Evolutionary conservation across 139 green algal species (phyloP).

Genomic region (Chlorella ohadii): DNA sequence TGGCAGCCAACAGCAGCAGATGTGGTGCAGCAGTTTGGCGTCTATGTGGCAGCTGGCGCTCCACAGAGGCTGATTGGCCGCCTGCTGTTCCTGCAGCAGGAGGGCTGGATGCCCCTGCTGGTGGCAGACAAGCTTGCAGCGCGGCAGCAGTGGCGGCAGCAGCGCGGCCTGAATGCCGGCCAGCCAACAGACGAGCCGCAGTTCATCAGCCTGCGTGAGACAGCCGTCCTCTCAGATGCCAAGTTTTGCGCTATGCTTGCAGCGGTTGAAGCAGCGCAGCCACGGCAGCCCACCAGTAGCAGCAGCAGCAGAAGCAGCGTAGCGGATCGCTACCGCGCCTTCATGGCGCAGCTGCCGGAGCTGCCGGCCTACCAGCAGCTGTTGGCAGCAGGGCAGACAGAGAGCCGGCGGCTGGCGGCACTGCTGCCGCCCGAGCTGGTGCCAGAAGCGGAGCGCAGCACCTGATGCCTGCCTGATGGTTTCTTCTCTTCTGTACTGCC

Average conservation of each 20-base stretch:
- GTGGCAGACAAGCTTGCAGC: background rate
- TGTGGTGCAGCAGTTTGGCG: background rate
- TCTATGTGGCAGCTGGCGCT: background rate
- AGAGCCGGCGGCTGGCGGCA: background rate
- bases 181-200: background rate
- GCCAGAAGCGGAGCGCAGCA: background rate
- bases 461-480: too few species aligned
- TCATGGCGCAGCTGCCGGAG: background rate
- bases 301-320: too few species aligned
- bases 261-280: background rate
- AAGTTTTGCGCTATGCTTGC: conserved; percentile 4
- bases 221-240: background rate
- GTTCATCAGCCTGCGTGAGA: background rate
- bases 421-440: background rate
- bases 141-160: conserved; percentile 1
- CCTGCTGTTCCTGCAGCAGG: conserved; percentile 3
- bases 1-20: background rate
- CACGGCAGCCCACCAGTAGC: background rate
- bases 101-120: background rate
- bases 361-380: background rate
- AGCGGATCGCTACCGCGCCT: background rate
- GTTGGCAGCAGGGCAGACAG: background rate
- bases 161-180: background rate
- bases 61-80: background rate
- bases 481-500: too few species aligned